Evolutionary conservation across 2,329 filamentous ascomycete genomes (phyloP).

Genomic region (Furcasterigmium furcatum): DNA sequence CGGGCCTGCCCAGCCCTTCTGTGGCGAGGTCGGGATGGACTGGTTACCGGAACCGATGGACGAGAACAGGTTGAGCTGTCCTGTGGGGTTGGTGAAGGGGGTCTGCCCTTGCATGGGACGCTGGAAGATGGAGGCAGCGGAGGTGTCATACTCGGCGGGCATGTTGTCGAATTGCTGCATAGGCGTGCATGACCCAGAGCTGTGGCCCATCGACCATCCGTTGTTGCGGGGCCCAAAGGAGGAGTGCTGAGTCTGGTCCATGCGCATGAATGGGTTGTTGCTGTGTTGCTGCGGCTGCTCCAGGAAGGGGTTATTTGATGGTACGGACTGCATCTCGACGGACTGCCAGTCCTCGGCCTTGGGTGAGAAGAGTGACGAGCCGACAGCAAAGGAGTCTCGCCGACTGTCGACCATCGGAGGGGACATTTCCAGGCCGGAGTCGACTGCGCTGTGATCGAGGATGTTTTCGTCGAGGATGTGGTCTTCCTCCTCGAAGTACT

Average conservation of each 20-base stretch:
- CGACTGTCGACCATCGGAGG: conserved; percentile 60
- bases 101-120: conserved; percentile 49
- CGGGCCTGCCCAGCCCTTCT: conserved; percentile 55
- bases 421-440: conserved; percentile 62
- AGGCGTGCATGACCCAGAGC: conserved; percentile 71
- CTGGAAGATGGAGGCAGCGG: conserved; percentile 47
- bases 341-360: conserved; percentile 64
- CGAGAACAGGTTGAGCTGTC: conserved; percentile 52
- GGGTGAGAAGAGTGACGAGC: conserved; percentile 58
- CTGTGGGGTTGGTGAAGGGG: conserved; percentile 50
- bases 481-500: conserved; percentile 61
- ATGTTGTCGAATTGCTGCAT: conserved; percentile 67
- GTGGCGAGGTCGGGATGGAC: conserved; percentile 52
- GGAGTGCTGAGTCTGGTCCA: conserved; percentile 47
- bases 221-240: conserved; percentile 35
- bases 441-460: conserved; percentile 55
- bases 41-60: conserved; percentile 41
- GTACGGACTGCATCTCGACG: conserved; percentile 61
- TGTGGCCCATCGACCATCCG: conserved; percentile 62
- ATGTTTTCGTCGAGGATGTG: conserved; percentile 58
- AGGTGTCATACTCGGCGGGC: conserved; percentile 52
- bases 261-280: conserved; percentile 66
- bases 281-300: conserved; percentile 45
- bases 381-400: conserved; percentile 60
- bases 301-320: conserved; percentile 62